These are phyloP conservation scores for Phytopythium helicoides DNA, from an alignment of 352 stramenopile genomes.

Conservation along the genomic window DNA sequence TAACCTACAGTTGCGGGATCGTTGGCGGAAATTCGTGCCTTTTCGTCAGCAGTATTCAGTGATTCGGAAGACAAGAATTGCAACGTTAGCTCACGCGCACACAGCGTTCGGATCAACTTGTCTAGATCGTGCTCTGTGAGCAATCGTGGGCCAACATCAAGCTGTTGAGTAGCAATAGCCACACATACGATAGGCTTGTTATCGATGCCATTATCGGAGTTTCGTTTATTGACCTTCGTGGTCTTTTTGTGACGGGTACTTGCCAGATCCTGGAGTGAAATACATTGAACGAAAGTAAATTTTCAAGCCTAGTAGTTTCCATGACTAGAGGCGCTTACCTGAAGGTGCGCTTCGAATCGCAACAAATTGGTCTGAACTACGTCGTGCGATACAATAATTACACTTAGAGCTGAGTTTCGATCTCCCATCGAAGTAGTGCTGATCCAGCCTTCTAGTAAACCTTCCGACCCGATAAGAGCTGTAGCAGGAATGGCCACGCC, in stretches of 20 bases:
- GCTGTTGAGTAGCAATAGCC: constrained; percentile 7
- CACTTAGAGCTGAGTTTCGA: no score
- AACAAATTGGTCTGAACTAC: constrained; percentile 34
- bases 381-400: constrained; percentile 4
- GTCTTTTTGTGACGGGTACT: no score
- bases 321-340: constrained; percentile 20
- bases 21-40: no score
- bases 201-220: no score
- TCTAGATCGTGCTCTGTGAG: constrained; percentile 25
- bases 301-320: no score
- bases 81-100: constrained; percentile 15
- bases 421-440: no score
- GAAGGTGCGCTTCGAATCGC: constrained; percentile 31
- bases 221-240: no score
- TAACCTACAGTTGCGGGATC: neutral
- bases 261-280: constrained; percentile 11
- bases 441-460: constrained; percentile 38
- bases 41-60: no score
- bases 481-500: constrained; percentile 31
- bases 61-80: neutral
- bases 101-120: constrained; percentile 19
- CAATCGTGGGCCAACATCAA: constrained; percentile 2
- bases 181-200: no score
- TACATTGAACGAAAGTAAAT: neutral
- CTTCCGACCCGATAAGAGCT: constrained; percentile 38